Base-by-base conservation (phyloP, 306 rosid genomes). In the Acacia confusa region DNA sequence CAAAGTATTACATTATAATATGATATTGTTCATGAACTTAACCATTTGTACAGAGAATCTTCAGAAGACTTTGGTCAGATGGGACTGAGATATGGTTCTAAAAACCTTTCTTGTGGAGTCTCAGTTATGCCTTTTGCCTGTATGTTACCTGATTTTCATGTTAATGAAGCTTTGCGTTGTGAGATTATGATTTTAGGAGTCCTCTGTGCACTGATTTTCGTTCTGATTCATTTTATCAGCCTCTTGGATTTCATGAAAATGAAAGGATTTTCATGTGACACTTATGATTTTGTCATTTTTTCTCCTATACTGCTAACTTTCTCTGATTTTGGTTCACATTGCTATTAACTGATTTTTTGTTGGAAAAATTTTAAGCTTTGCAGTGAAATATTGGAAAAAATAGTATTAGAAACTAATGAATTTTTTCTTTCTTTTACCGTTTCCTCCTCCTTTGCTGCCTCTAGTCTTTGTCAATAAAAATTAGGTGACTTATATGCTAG, bases 41-140 rank as follows among this genome's bases (percentile, higher is more conserved):
- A 50, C 76, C 28, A 63, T 84, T 80, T 66, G 64, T 82, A 75
- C 86, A 95, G 99, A 82, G 85, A 86, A 85, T 82, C 89, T 66
- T 83, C 91, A 67, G 84, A 91, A 81, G 99, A 95, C 82, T 85
- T 81, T 77, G 93, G 98, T 67, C 80, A 86, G 76, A 79, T 93
- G 89, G 98, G 99, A 74, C 85, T 95, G 88, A 89, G 98, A 95
- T 95, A 93, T 72, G 97, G 98, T 84, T 87, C 99, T 0, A 85
- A 82, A 82, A 93, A 89, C 87, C 84, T 92, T 72, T 93, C 98
- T 25, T 61, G 81, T 85, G 97, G 99, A 73, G 90, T 88, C 70
- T 91, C 94, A 70, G 70, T 88, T 81, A 43, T 58, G 91, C 99
- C 98, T 66, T 88, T 93, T 69, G 83, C 88, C 75, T 53, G 99